Base-by-base conservation (phyloP, 2,329 filamentous ascomycete genomes). In the Zopfia rhizophila region DNA sequence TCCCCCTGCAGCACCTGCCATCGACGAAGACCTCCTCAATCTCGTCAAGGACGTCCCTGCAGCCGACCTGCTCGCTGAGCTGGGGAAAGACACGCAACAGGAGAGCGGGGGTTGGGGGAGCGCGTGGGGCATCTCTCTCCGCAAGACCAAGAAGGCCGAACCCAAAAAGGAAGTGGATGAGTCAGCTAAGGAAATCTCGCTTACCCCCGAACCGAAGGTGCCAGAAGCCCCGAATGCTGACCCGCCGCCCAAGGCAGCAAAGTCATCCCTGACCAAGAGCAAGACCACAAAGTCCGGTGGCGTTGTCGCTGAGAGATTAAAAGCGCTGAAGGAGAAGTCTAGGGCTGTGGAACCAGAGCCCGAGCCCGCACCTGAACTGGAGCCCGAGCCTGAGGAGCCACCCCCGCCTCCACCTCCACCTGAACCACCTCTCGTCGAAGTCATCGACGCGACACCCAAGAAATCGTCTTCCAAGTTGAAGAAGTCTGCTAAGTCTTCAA, bases 291-390 rank as follows among this genome's bases (percentile, higher is more conserved):
- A 57, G 40, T 47, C 47, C n/a, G 45, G 47, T 45, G 69, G 74
- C 11, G 78, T 73, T 36, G 73, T 84, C 29, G 75, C 78, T 12
- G 82, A 84, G 54, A 78, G 78, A 55, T 78, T 84, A 68, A 82
- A 73, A 55, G 64, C 75, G 12, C 55, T 72, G 39, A 65, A 72
- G 53, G 69, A 62, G 44, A 72, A 73, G 30, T 72, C 75, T 46
- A 65, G 67, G 46, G 72, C 70, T 36, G 31, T 63, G 13, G 67
- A 71, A 39, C 50, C 60, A 27, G 59, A 63, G 33, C 63, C 63
- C 3, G 62, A 65, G 38, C 55, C 61, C 1, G 62, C 70, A 35
- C 58, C 60, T 17, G 67, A 69, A 42, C 59, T 63, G 38, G 68
- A 72, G 32, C 60, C 64, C 6, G 66, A 69, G 25, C 63, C 68